phyloP scores from a whole-genome alignment of 2,329 filamentous ascomycete genomes.

The Teratosphaeria epicoccoides region DNA sequence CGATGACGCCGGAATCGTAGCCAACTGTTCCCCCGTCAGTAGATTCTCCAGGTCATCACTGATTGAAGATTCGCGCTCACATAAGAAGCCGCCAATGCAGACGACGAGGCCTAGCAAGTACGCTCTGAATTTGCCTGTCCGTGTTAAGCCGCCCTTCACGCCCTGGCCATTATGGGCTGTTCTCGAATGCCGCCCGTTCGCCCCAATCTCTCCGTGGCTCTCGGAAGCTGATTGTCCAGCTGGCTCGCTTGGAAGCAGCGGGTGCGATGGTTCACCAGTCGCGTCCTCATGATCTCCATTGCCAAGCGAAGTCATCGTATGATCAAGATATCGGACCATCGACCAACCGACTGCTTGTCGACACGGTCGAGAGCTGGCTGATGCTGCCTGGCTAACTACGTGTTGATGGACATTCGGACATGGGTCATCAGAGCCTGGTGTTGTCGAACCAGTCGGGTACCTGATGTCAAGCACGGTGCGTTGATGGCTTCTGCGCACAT shows the following conservation, averaged over 20 bases:
- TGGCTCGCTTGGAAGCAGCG: not conserved
- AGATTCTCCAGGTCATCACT: not conserved
- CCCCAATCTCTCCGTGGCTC: not conserved
- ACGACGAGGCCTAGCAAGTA: slow-evolving; percentile 44
- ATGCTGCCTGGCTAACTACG: too few relatives aligned
- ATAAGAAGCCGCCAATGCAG: slow-evolving; percentile 41
- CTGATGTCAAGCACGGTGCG: too few relatives aligned
- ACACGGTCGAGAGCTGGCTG: too few relatives aligned
- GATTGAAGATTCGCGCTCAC: slow-evolving; percentile 16
- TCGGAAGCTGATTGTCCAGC: not conserved
- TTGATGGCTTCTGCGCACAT: too few relatives aligned
- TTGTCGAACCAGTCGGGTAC: too few relatives aligned
- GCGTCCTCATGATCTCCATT: not conserved
- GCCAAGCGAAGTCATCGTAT: not conserved
- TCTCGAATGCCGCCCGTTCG: not conserved
- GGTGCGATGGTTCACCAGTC: not conserved
- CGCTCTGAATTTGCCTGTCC: slow-evolving; percentile 33
- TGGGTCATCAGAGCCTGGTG: too few relatives aligned
- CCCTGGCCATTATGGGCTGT: not conserved
- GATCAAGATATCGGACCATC: too few relatives aligned
- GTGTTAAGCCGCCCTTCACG: slow-evolving; percentile 1
- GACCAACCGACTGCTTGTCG: too few relatives aligned
- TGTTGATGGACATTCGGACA: too few relatives aligned
- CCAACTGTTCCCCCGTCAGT: slow-evolving; percentile 21
- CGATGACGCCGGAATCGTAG: slow-evolving; percentile 34